Percentiles rank a stretch among this genome's conserved stretches.
Evolutionary conservation across 768 basidiomycete species (phyloP).

Genomic region (Pleurotus tuber-regium): DNA sequence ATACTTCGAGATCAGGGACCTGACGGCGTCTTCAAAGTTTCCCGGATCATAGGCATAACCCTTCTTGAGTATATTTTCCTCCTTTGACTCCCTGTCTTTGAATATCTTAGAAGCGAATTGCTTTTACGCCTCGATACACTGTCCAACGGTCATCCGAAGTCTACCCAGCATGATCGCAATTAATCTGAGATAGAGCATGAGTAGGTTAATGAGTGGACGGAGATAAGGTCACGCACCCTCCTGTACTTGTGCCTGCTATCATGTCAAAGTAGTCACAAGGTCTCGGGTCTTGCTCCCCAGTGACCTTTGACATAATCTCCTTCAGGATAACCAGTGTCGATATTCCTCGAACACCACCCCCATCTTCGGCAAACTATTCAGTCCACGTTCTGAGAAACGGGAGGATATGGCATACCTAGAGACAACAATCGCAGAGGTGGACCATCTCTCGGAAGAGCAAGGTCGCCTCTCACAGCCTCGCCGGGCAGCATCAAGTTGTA

Average conservation of each 20-base stretch:
- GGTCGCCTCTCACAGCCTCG: neutral
- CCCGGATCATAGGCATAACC: neutral
- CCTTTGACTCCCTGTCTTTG: neutral
- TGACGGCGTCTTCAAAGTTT: neutral
- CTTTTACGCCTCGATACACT: conserved; percentile 19
- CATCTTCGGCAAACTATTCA: no score
- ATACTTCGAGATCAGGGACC: neutral
- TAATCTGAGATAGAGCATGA: no score
- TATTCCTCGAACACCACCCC: conserved; percentile 7
- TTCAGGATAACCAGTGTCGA: conserved; percentile 3
- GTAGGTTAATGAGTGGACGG: no score
- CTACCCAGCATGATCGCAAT: conserved; percentile 26
- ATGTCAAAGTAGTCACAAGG: conserved; percentile 26
- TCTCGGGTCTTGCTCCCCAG: neutral
- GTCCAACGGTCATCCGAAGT: conserved; percentile 19
- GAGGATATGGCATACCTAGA: neutral
- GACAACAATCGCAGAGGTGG: neutral
- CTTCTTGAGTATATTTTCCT: neutral
- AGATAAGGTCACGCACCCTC: conserved; percentile 25
- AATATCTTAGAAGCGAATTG: conserved; percentile 9
- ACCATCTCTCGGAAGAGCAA: neutral
- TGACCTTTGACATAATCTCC: conserved; percentile 3
- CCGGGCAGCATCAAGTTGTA: neutral
- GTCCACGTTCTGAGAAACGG: no score
- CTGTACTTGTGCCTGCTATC: conserved; percentile 24